Evolutionary conservation across 1,284 basidiomycete genomes (phyloP).

Genomic region (Stygiomarasmius scandens): DNA sequence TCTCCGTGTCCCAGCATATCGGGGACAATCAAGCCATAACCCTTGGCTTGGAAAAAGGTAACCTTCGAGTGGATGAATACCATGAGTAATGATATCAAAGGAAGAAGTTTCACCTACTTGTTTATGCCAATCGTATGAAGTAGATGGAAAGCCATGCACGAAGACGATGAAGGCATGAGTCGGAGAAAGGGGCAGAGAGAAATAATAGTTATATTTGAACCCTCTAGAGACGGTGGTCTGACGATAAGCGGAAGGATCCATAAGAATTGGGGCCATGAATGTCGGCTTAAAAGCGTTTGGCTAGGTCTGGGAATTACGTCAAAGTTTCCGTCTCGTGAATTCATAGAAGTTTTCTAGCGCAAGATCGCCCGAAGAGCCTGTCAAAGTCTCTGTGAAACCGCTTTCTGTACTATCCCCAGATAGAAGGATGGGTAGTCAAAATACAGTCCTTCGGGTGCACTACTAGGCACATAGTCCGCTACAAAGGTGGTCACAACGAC

Average conservation of each 20-base stretch:
- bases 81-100: not conserved
- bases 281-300: too few relatives aligned
- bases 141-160: constrained; percentile 33
- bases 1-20: constrained; percentile 46
- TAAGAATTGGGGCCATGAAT: not conserved
- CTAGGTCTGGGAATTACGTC: too few relatives aligned
- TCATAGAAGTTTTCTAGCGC: too few relatives aligned
- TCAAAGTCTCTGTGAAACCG: too few relatives aligned
- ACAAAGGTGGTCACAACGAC: too few relatives aligned
- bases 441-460: too few relatives aligned
- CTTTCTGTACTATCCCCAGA: too few relatives aligned
- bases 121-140: constrained; percentile 31
- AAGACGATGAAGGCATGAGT: constrained; percentile 26
- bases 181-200: constrained; percentile 15
- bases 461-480: too few relatives aligned
- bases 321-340: too few relatives aligned
- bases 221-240: constrained; percentile 30
- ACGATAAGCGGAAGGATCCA: constrained; percentile 29
- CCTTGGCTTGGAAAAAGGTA: constrained; percentile 33
- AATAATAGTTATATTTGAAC: constrained; percentile 37
- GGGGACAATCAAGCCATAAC: constrained; percentile 42
- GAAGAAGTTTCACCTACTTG: not conserved
- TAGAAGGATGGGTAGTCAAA: too few relatives aligned
- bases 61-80: constrained; percentile 23
- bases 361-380: too few relatives aligned